phyloP scores from a whole-genome alignment of 2,329 filamentous ascomycete genomes.

The Pezizomycotina sp. region DNA sequence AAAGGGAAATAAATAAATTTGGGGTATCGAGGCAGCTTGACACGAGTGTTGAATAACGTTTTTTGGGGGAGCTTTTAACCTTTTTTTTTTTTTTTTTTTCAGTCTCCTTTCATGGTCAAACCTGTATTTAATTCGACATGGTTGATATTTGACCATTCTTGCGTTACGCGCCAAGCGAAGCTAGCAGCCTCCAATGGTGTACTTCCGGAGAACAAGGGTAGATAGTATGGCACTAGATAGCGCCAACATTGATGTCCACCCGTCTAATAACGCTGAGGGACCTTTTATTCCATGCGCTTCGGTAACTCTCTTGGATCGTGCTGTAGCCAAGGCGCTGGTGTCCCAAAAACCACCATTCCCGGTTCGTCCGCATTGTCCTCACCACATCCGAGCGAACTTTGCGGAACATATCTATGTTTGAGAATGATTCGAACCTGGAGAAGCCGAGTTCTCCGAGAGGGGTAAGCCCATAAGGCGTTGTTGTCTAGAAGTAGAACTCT shows the following conservation, averaged over 20 bases:
- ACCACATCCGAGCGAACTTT: too few species aligned
- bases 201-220: conserved; percentile 18
- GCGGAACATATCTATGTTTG: too few species aligned
- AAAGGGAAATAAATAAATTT: too few species aligned
- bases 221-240: conserved; percentile 15
- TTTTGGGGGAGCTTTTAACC: too few species aligned
- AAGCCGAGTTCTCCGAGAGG: conserved; percentile 7
- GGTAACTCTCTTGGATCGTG: conserved; percentile 8
- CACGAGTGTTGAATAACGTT: too few species aligned
- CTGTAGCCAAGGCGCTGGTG: conserved; percentile 14
- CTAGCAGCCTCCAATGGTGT: conserved; percentile 17
- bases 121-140: too few species aligned
- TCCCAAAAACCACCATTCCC: conserved; percentile 18
- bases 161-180: conserved; percentile 18
- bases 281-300: conserved; percentile 12
- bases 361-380: conserved; percentile 12
- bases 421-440: too few species aligned
- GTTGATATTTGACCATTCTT: too few species aligned
- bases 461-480: conserved; percentile 13
- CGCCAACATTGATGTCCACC: conserved; percentile 7
- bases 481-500: conserved; percentile 14
- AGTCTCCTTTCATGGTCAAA: too few species aligned
- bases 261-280: conserved; percentile 6
- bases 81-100: too few species aligned
- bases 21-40: too few species aligned